Evolutionary conservation across 2,329 filamentous ascomycete species (phyloP).

Genomic region (Cladosporium sp.): DNA sequence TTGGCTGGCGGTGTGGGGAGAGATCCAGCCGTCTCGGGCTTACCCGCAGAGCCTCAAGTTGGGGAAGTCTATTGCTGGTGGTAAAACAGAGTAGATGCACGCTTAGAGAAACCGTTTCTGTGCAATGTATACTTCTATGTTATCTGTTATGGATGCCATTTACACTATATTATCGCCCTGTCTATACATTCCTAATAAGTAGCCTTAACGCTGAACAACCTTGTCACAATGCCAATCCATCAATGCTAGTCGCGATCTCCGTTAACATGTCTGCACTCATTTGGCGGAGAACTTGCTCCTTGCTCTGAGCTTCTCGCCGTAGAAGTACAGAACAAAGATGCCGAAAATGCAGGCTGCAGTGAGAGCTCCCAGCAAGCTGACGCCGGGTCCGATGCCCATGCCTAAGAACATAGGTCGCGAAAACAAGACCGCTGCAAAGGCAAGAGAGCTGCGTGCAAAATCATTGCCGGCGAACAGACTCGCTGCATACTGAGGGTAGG

Average conservation of each 20-base stretch:
- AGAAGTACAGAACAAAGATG: conserved; percentile 56
- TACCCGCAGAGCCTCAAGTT: too few relatives aligned
- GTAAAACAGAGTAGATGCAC: too few relatives aligned
- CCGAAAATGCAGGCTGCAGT: conserved; percentile 35
- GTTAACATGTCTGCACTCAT: conserved; percentile 11
- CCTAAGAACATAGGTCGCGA: conserved; percentile 56
- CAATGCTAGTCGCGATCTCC: too few relatives aligned
- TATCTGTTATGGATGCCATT: too few relatives aligned
- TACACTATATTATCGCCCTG: too few relatives aligned
- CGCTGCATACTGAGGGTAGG: conserved; percentile 46
- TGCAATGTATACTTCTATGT: too few relatives aligned
- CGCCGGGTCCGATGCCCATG: conserved; percentile 55
- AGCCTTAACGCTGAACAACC: too few relatives aligned
- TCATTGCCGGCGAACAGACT: conserved; percentile 59
- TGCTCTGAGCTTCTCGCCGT: conserved; percentile 51
- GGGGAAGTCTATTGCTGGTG: too few relatives aligned
- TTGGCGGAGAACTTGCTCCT: conserved; percentile 55
- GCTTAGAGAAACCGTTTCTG: too few relatives aligned
- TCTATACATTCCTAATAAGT: too few relatives aligned
- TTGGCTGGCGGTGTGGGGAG: neutral
- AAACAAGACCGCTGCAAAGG: conserved; percentile 57
- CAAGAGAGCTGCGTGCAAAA: conserved; percentile 52
- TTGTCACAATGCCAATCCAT: too few relatives aligned
- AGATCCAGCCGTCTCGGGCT: too few relatives aligned
- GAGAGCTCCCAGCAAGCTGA: conserved; percentile 51